Evolutionary conservation across 2,329 filamentous ascomycete species (phyloP).

Genomic region (Alternaria sp.): DNA sequence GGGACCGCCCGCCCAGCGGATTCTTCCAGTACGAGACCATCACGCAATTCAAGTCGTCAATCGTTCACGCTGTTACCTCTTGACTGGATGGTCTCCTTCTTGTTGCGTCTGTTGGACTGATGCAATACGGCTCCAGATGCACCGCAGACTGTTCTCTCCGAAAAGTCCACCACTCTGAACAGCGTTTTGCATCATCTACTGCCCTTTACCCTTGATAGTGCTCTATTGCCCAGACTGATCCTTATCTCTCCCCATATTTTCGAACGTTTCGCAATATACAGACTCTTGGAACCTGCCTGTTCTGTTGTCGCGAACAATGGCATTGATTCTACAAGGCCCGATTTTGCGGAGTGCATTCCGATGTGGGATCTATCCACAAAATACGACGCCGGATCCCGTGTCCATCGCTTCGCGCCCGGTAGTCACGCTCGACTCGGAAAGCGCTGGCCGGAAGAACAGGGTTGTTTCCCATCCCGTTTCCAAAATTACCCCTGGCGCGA

Average conservation of each 20-base stretch:
- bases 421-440: not conserved
- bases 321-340: not conserved
- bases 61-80: not conserved
- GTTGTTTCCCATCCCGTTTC: not conserved
- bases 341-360: not conserved
- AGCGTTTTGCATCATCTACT: not conserved
- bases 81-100: not conserved
- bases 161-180: not conserved
- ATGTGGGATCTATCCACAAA: conserved; percentile 2
- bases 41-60: not conserved
- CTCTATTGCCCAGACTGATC: not conserved
- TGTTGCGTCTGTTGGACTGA: not conserved
- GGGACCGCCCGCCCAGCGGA: not conserved
- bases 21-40: not conserved
- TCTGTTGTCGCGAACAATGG: not conserved
- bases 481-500: not conserved
- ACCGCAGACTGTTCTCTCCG: not conserved
- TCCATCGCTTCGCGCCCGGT: conserved; percentile 6
- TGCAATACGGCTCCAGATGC: not conserved
- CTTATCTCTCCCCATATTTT: not conserved
- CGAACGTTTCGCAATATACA: not conserved
- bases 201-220: not conserved
- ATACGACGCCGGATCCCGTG: not conserved
- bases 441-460: conserved; percentile 1
- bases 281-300: not conserved